Evolutionary conservation across 2,329 filamentous ascomycete species (phyloP).

Genomic region (Pestalotiopsis sp.): DNA sequence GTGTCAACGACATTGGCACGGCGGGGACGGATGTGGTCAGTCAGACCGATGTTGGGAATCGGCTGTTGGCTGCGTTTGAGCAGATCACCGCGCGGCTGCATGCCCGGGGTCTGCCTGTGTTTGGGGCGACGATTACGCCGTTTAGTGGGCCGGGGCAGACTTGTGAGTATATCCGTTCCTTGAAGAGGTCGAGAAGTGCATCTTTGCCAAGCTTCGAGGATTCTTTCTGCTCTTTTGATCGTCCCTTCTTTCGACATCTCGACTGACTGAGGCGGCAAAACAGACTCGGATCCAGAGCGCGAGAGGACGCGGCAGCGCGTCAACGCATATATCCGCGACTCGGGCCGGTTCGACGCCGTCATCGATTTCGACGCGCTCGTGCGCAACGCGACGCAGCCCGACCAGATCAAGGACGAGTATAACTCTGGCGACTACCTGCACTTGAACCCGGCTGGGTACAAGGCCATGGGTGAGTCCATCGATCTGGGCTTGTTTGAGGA

Average conservation of each 20-base stretch:
- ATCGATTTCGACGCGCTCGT: conserved; percentile 64
- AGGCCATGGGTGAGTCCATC: conserved; percentile 56
- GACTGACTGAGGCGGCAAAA: too few relatives aligned
- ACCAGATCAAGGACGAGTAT: conserved; percentile 44
- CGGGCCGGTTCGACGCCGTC: conserved; percentile 60
- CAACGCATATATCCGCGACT: conserved; percentile 61
- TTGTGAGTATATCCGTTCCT: background rate
- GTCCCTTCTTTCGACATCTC: too few relatives aligned
- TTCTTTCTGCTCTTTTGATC: background rate
- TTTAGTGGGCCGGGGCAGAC: conserved; percentile 53
- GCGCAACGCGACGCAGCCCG: conserved; percentile 44
- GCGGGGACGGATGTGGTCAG: conserved; percentile 42
- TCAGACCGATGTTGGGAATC: conserved; percentile 48
- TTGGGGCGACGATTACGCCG: conserved; percentile 63
- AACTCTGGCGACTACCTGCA: conserved; percentile 66
- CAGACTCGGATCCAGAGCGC: conserved; percentile 53
- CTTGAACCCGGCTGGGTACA: conserved; percentile 57
- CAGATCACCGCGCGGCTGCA: conserved; percentile 60
- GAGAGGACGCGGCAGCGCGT: conserved; percentile 57
- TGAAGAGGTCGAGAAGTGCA: background rate
- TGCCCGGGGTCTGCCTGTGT: conserved; percentile 53
- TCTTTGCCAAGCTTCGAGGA: background rate
- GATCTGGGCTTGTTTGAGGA: conserved; percentile 52
- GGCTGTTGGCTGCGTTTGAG: conserved; percentile 55
- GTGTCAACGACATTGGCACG: conserved; percentile 67